Conservation (phyloP, 169 alveolate genomes). For the Plasmodium gonderi region DNA sequence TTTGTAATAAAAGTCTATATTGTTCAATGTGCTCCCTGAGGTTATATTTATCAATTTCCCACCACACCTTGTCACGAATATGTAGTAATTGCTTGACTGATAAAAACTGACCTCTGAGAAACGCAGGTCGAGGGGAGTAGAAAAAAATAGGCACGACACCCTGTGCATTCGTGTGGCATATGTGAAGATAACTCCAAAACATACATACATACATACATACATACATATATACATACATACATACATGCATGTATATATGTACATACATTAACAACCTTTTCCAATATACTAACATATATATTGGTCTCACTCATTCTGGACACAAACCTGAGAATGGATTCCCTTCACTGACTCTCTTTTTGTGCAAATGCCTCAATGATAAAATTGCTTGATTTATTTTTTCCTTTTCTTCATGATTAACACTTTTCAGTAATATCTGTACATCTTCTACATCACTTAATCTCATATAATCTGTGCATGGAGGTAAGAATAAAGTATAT, state of each 20-base stretch:
- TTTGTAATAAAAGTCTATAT: constrained; percentile 62
- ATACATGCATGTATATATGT: not conserved
- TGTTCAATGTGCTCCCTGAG: constrained; percentile 32
- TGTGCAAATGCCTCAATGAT: constrained; percentile 20
- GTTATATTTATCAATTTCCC: constrained; percentile 21
- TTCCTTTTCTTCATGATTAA: constrained; percentile 13
- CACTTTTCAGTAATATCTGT: not conserved
- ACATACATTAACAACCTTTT: not conserved
- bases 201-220: not conserved
- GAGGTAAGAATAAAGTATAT: constrained; percentile 45
- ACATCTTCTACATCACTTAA: constrained; percentile 45
- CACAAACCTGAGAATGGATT: not conserved
- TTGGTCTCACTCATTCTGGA: not conserved
- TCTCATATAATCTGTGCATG: constrained; percentile 59
- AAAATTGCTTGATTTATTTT: constrained; percentile 13
- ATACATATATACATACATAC: not conserved
- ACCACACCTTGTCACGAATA: constrained; percentile 55
- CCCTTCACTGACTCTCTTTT: not conserved
- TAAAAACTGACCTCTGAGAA: constrained; percentile 36
- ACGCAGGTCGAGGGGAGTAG: no score
- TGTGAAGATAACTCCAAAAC: not conserved
- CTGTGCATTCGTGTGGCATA: no score
- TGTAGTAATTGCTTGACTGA: constrained; percentile 16
- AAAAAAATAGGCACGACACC: not conserved
- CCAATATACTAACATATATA: no score